Evolutionary conservation across 495 filamentous ascomycete genomes (phyloP).

Genomic region (Daldinia childiae): DNA sequence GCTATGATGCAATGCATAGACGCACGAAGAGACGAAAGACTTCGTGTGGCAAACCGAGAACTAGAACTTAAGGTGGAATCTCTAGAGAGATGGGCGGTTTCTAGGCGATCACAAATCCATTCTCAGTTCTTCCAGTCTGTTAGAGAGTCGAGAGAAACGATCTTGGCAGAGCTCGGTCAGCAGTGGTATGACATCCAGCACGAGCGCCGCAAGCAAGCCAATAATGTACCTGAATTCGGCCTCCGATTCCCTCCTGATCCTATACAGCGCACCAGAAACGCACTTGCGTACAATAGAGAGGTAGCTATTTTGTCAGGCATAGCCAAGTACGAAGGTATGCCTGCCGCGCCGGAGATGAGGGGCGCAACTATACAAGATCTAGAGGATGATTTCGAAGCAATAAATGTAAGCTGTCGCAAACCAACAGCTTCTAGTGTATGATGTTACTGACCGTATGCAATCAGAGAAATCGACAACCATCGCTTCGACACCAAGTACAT

Average conservation of each 20-base stretch:
- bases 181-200: conserved; percentile 92
- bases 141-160: conserved; percentile 80
- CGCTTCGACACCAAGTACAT: conserved; percentile 35
- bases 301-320: conserved; percentile 90
- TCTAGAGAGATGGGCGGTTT: conserved; percentile 75
- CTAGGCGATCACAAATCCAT: conserved; percentile 82
- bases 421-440: background rate
- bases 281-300: conserved; percentile 90
- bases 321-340: conserved; percentile 94
- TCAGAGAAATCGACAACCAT: conserved; percentile 43
- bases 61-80: conserved; percentile 76
- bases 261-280: conserved; percentile 77
- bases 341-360: conserved; percentile 85
- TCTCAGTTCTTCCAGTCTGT: conserved; percentile 86
- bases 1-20: conserved; percentile 86
- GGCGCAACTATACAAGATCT: conserved; percentile 76
- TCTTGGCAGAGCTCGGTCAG: conserved; percentile 81
- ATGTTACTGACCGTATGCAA: conserved; percentile 26
- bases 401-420: conserved; percentile 73
- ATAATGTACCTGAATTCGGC: conserved; percentile 80
- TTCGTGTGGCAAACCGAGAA: conserved; percentile 75
- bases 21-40: conserved; percentile 79
- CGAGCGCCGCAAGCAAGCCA: conserved; percentile 84
- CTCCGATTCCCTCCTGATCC: conserved; percentile 76
- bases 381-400: conserved; percentile 87